phyloP scores from a whole-genome alignment of 23 red algal species.

The Gracilariopsis chorda region DNA sequence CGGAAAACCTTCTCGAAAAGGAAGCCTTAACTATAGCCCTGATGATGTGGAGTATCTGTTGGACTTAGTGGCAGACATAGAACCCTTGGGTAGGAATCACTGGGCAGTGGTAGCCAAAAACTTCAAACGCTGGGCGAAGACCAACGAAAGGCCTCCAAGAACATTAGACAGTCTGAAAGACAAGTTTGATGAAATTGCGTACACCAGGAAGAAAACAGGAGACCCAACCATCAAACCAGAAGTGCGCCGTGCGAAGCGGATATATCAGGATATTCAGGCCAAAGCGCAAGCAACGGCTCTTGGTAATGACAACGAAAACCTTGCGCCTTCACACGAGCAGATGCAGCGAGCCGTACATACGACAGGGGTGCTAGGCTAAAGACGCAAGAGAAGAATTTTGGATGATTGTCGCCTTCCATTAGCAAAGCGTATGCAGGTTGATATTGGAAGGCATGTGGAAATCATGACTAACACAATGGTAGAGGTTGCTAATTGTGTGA shows the following conservation, averaged over 20 bases:
- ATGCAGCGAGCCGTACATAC: too few relatives aligned
- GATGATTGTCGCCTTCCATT: too few relatives aligned
- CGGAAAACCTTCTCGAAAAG: neutral
- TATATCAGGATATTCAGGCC: neutral
- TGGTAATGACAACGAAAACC: too few relatives aligned
- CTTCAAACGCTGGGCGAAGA: neutral
- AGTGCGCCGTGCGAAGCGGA: neutral
- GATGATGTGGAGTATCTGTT: neutral
- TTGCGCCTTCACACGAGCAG: too few relatives aligned
- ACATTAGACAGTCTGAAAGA: neutral
- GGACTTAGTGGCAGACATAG: conserved; percentile 15
- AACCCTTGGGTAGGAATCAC: neutral
- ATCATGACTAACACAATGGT: too few relatives aligned
- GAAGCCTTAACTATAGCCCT: neutral
- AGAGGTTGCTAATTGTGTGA: too few relatives aligned
- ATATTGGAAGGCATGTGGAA: too few relatives aligned
- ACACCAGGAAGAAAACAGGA: neutral
- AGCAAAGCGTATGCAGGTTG: too few relatives aligned
- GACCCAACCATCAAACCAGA: neutral
- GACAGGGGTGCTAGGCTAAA: too few relatives aligned
- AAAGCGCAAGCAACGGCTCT: too few relatives aligned
- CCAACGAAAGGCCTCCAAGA: neutral
- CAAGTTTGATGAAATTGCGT: conserved; percentile 4
- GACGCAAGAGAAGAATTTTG: too few relatives aligned
- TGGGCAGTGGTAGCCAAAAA: neutral